phyloP scores from a whole-genome alignment of 257 asterid species.

The Solanum okadae region DNA sequence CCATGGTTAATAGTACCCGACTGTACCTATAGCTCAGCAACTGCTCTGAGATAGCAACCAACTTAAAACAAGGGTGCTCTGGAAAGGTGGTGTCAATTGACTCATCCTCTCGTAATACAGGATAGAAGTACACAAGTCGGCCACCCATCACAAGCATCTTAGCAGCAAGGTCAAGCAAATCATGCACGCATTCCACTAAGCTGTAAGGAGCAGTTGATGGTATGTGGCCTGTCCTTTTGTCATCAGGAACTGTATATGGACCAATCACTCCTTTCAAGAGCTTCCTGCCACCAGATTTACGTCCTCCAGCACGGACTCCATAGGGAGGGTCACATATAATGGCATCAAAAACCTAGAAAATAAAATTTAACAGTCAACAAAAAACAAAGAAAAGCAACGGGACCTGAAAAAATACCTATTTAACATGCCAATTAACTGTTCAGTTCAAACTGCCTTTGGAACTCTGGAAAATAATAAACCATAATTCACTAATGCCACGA shows the following conservation, averaged over 20 bases:
- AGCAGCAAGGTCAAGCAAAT: conserved; percentile 88
- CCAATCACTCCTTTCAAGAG: conserved; percentile 74
- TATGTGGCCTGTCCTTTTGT: conserved; percentile 81
- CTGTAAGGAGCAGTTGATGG: conserved; percentile 97
- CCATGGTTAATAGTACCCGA: conserved; percentile 68
- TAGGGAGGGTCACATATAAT: conserved; percentile 98
- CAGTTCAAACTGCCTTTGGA: neutral
- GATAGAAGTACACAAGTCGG: conserved; percentile 91
- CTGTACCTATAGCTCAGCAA: conserved; percentile 90
- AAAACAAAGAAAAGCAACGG: neutral
- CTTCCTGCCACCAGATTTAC: conserved; percentile 99
- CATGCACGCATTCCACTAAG: conserved; percentile 93
- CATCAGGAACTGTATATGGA: conserved; percentile 90
- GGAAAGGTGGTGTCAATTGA: conserved; percentile 55
- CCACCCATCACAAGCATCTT: conserved; percentile 87
- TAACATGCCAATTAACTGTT: neutral
- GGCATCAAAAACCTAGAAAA: conserved; percentile 73
- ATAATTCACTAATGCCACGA: neutral
- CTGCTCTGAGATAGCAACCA: conserved; percentile 69
- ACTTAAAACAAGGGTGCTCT: conserved; percentile 80
- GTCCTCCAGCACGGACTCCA: conserved; percentile 99
- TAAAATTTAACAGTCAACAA: neutral
- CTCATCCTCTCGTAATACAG: conserved; percentile 64
- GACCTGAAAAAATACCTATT: neutral
- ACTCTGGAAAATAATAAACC: neutral